Conservation (phyloP, 257 asterid species). For the Fraxinus cuspidata region DNA sequence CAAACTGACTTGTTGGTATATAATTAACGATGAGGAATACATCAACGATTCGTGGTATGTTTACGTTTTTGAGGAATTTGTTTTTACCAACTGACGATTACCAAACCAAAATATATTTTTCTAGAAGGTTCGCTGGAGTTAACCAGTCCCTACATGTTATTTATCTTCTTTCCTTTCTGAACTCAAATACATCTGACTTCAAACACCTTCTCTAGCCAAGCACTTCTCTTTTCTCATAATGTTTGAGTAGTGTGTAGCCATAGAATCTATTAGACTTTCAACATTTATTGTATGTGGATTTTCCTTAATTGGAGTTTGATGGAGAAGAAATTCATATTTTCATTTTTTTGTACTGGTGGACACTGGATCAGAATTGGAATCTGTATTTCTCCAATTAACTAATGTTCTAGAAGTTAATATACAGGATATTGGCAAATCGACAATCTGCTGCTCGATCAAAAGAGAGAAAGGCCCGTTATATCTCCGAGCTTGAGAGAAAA, state of each 20-base stretch:
- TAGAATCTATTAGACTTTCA: not conserved
- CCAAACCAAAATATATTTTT: not conserved
- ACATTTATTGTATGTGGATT: not conserved
- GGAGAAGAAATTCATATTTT: not conserved
- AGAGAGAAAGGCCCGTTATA: constrained; percentile 82
- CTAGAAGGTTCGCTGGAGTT: not conserved
- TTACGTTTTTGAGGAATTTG: not conserved
- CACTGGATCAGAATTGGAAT: not conserved
- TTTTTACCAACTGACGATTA: not conserved
- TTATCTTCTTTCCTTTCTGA: not conserved
- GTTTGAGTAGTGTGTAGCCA: not conserved
- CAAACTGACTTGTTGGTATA: not conserved
- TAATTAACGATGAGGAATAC: not conserved
- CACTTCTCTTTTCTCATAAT: not conserved
- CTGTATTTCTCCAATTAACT: constrained; percentile 5
- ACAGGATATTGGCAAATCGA: constrained; percentile 90
- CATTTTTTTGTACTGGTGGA: not conserved
- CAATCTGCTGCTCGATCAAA: constrained; percentile 96
- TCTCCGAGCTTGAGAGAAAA: constrained; percentile 90
- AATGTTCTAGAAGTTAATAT: not conserved
- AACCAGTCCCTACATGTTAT: not conserved
- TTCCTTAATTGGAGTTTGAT: not conserved
- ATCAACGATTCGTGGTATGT: not conserved
- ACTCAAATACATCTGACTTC: not conserved
- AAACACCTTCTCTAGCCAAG: not conserved